Base-by-base conservation (phyloP, 2,329 filamentous ascomycete genomes). In the Stromatinia cepivora region DNA sequence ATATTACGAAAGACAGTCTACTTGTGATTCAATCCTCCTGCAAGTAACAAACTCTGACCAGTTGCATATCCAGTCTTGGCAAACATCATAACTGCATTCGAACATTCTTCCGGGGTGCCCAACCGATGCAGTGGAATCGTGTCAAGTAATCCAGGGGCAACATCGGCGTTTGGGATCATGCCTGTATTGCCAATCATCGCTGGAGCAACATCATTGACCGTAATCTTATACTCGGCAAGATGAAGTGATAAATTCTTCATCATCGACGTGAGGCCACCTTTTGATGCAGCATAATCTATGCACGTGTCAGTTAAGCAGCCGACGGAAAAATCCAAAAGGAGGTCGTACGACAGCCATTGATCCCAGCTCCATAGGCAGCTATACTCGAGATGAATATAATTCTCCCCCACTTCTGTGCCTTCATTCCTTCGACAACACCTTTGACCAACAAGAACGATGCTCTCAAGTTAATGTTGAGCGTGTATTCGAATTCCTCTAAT, bases 171-270 rank as follows among this genome's bases (percentile, higher is more conserved):
- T 11, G 79, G 79, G 70, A 84, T 75, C 81, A 84, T 83, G 22
- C 77, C 78, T 25, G 83, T 83, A 20, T 78, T 77, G 48, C 81
- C 78, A 69, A 84, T 82, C 74, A 84, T 73, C 11, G 82, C 82
- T 11, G 83, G 82, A 25, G 82, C 82, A 20, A 84, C 79, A 48
- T 81, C 82, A 73, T 84, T 84, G 0, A 83, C 81, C 25, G 81
- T 83, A 54, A 85, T 78, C 17, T 81, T 82, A 62, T 80, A 80
- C 69, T 77, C 78, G 9, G 79, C 81, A 72, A 84, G 81, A 64
- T 77, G 77, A 4, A 72, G 73, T 1, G 81, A 80, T 31, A 84
- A 73, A 78, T 82, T 84, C 73, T 83, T 81, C 70, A 84, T 77
- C 74, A 84, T 79, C 31, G 81, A 81, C 71, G 81, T 82, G 57